Evolutionary conservation across 2,329 filamentous ascomycete genomes (phyloP).

Genomic region (Penicillium sp.): DNA sequence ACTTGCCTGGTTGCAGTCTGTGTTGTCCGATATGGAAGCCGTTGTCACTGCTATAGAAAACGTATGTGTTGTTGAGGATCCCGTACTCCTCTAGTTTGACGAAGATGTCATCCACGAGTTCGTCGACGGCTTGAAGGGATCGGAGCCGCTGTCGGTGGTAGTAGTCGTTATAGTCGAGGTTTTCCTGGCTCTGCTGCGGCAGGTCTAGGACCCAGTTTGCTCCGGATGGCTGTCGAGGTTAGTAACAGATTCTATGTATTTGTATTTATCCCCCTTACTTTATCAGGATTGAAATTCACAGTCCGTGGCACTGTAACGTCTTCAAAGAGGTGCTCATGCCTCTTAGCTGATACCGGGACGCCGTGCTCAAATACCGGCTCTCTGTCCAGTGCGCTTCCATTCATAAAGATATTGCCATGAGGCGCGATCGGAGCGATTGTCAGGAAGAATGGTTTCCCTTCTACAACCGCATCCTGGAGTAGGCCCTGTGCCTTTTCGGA

Average conservation of each 20-base stretch:
- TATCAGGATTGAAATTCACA: conserved; percentile 60
- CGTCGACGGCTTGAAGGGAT: conserved; percentile 52
- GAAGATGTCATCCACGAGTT: conserved; percentile 47
- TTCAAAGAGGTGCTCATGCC: conserved; percentile 59
- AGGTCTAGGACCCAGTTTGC: conserved; percentile 45
- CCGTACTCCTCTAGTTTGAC: conserved; percentile 35
- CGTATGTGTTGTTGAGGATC: conserved; percentile 49
- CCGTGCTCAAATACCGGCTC: conserved; percentile 23
- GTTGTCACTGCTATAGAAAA: conserved; percentile 59
- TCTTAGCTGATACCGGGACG: conserved; percentile 39
- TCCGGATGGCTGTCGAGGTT: conserved; percentile 30
- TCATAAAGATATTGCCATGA: conserved; percentile 47
- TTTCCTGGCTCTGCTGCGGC: conserved; percentile 40
- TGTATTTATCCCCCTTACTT: no score
- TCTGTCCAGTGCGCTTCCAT: conserved; percentile 15
- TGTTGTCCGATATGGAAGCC: conserved; percentile 59
- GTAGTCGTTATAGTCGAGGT: conserved; percentile 49
- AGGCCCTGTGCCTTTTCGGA: conserved; percentile 54
- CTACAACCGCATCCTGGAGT: conserved; percentile 54
- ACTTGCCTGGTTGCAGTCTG: conserved; percentile 54
- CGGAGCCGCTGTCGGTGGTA: conserved; percentile 48
- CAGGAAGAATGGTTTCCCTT: conserved; percentile 60
- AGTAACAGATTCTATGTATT: no score
- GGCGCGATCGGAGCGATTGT: conserved; percentile 62
- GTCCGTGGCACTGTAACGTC: conserved; percentile 57